These are phyloP conservation scores for Coemansia sp. DNA, from an alignment of 192 early-diverging fungal genomes.

Conservation along the genomic window DNA sequence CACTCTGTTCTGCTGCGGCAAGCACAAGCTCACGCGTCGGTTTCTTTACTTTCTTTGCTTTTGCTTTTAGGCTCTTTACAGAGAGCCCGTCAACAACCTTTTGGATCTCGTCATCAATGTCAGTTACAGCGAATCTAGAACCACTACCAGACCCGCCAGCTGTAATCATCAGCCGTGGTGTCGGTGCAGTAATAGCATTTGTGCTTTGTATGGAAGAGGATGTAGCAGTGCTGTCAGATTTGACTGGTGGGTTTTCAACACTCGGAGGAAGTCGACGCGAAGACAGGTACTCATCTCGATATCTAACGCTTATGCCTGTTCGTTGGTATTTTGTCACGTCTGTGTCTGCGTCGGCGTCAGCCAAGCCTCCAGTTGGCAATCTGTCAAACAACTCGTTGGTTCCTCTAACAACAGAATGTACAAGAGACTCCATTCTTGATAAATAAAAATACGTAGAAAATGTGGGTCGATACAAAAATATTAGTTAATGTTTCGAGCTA, in stretches of 20 bases:
- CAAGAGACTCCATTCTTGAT: too few species aligned
- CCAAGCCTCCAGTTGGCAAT: neutral
- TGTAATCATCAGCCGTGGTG: conserved; percentile 10
- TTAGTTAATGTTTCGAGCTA: too few species aligned
- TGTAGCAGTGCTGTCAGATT: neutral
- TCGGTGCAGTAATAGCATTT: too few species aligned
- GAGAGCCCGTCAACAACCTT: conserved; percentile 34
- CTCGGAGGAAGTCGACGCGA: conserved; percentile 29
- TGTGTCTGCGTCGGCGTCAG: neutral
- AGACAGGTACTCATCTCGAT: conserved; percentile 42
- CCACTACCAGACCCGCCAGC: neutral
- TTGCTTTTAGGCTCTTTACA: conserved; percentile 21
- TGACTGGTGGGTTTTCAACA: conserved; percentile 8
- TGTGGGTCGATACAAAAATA: too few species aligned
- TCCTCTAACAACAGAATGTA: conserved; percentile 11
- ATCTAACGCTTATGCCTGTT: conserved; percentile 21
- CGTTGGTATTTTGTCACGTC: conserved; percentile 1
- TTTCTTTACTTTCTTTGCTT: conserved; percentile 25
- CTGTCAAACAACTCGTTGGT: conserved; percentile 35
- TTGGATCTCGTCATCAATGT: conserved; percentile 38
- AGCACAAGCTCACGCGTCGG: conserved; percentile 32
- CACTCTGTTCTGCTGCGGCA: conserved; percentile 18
- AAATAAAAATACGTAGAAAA: too few species aligned
- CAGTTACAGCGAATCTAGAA: neutral
- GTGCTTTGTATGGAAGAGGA: too few species aligned